These are phyloP conservation scores for Saposhnikovia divaricata DNA, from an alignment of 129 eudicot species.

Conservation along the genomic window DNA sequence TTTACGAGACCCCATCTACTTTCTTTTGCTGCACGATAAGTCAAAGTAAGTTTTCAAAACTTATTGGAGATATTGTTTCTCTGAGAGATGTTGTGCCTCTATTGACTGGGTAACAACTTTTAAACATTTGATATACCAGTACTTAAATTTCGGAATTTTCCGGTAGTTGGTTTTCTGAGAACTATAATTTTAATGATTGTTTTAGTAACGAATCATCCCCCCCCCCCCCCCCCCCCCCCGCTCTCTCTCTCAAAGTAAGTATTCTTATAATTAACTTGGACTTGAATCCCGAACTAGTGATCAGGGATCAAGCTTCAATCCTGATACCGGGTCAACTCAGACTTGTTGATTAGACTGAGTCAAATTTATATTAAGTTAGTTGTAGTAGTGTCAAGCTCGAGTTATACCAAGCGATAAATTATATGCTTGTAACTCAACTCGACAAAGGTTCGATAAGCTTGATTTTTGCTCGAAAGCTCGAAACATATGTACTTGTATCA, in stretches of 20 bases:
- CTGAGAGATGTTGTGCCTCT: background rate
- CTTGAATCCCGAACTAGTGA: too few species aligned
- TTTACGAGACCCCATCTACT: slow-evolving; percentile 59
- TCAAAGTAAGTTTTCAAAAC: slow-evolving; percentile 39
- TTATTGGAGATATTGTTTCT: background rate
- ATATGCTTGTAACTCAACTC: background rate
- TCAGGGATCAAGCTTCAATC: too few species aligned
- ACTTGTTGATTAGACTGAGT: too few species aligned
- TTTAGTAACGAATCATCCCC: background rate
- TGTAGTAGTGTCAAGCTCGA: background rate
- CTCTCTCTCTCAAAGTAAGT: too few species aligned
- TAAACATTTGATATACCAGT: background rate
- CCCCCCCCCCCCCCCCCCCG: too few species aligned
- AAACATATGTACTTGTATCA: background rate
- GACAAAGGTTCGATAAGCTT: background rate
- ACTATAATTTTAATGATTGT: background rate
- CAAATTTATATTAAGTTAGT: background rate
- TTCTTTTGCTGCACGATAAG: slow-evolving; percentile 36
- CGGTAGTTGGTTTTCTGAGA: background rate
- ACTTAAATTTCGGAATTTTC: background rate
- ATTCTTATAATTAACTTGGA: too few species aligned
- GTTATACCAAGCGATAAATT: background rate
- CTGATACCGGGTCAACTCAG: too few species aligned
- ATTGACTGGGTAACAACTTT: background rate
- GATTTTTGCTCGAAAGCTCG: background rate